Percentiles rank a stretch among this genome's conserved stretches.
Conservation (phyloP, 2,329 filamentous ascomycete genomes). For the Fonsecaea erecta region DNA sequence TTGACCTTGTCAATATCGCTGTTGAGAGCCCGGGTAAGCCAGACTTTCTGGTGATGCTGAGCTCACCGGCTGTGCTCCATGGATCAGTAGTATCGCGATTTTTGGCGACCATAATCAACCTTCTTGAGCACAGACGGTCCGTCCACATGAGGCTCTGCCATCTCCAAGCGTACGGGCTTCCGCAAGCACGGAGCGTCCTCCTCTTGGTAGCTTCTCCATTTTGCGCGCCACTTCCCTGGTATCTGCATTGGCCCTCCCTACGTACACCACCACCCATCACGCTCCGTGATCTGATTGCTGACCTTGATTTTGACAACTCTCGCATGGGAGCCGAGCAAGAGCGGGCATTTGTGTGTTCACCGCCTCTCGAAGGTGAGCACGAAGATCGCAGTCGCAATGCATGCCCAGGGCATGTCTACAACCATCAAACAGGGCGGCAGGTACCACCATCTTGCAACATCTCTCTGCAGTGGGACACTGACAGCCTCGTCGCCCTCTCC, state of each 20-base stretch:
- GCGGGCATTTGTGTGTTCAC: slow-evolving; percentile 8
- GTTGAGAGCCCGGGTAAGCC: neutral
- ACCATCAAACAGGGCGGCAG: slow-evolving; percentile 8
- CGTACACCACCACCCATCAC: neutral
- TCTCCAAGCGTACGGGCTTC: slow-evolving; percentile 17
- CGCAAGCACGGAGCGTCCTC: slow-evolving; percentile 14
- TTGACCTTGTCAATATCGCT: neutral
- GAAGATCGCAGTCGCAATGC: neutral
- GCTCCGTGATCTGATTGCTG: slow-evolving; percentile 2
- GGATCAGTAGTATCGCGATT: neutral
- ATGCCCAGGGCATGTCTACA: slow-evolving; percentile 2
- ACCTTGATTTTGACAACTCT: slow-evolving; percentile 8
- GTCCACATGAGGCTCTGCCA: slow-evolving; percentile 24
- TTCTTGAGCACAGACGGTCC: slow-evolving; percentile 16
- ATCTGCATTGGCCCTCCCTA: neutral
- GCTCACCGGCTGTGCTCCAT: slow-evolving; percentile 25
- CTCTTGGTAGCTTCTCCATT: slow-evolving; percentile 21
- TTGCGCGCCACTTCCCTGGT: slow-evolving; percentile 20
- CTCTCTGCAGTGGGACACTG: neutral
- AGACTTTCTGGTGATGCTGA: slow-evolving; percentile 23
- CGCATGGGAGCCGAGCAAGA: neutral
- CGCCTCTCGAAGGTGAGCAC: neutral
- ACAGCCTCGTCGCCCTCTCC: neutral
- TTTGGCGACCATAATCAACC: slow-evolving; percentile 15
- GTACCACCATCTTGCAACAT: neutral